A percentile compares a stretch with the other conserved stretches of the same genome.
Conservation (phyloP, 2,329 filamentous ascomycete species). For the Geoglossum cookeanum region DNA sequence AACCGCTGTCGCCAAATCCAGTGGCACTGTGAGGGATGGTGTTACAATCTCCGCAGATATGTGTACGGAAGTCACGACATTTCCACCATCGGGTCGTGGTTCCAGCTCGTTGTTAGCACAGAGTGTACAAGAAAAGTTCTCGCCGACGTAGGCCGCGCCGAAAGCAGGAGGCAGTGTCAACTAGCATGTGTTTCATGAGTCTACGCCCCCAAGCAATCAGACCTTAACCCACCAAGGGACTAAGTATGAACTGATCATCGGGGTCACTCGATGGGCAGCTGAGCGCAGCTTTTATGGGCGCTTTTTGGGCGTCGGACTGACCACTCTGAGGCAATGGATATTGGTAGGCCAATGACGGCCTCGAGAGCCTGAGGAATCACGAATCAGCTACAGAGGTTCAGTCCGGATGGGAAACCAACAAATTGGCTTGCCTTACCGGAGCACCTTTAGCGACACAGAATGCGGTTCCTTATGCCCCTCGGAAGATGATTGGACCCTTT, state of each 20-base stretch:
- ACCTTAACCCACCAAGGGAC: constrained; percentile 26
- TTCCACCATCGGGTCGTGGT: constrained; percentile 19
- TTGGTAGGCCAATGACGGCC: constrained; percentile 56
- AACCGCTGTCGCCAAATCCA: constrained; percentile 29
- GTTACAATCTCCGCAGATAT: constrained; percentile 94
- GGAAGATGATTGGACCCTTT: constrained; percentile 4
- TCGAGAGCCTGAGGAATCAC: constrained; percentile 44
- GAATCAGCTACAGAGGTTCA: background rate
- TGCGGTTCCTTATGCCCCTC: constrained; percentile 48
- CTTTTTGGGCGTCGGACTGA: constrained; percentile 26
- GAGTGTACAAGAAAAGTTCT: constrained; percentile 84
- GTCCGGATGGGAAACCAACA: background rate
- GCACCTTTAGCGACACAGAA: constrained; percentile 58
- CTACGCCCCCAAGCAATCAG: background rate
- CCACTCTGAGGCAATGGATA: constrained; percentile 39
- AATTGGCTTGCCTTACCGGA: constrained; percentile 29
- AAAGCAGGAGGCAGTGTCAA: constrained; percentile 82
- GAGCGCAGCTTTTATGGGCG: constrained; percentile 46
- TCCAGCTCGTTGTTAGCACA: constrained; percentile 83
- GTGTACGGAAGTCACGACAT: constrained; percentile 51
- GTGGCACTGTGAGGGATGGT: constrained; percentile 49
- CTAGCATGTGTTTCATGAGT: constrained; percentile 11
- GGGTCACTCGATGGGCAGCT: constrained; percentile 41
- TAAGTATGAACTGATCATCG: constrained; percentile 35
- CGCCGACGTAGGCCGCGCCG: constrained; percentile 85